Conservation (phyloP, 2,329 filamentous ascomycete species). For the Claviceps lovelessii region DNA sequence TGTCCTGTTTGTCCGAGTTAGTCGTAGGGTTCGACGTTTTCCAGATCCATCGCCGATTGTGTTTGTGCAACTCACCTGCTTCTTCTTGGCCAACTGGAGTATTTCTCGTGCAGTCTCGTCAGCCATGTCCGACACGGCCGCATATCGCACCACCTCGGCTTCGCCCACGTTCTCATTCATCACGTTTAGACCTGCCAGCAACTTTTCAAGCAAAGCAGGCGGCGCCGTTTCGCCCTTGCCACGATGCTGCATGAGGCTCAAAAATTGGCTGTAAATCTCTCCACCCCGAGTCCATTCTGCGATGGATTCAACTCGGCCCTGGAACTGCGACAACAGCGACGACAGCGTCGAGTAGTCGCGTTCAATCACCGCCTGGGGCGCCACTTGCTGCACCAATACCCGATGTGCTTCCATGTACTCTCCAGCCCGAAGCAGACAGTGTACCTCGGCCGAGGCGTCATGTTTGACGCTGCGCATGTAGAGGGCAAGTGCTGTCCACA, state of each 20-base stretch:
- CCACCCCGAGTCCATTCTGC: constrained; percentile 66
- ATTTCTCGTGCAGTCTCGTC: constrained; percentile 55
- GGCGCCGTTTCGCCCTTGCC: constrained; percentile 27
- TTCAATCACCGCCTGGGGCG: constrained; percentile 68
- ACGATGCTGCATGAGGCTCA: constrained; percentile 34
- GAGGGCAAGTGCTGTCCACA: constrained; percentile 77
- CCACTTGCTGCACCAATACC: constrained; percentile 67
- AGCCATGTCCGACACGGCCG: constrained; percentile 73
- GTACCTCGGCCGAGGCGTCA: constrained; percentile 56
- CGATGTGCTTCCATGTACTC: constrained; percentile 71
- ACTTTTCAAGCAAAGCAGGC: constrained; percentile 36
- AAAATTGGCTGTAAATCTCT: constrained; percentile 57
- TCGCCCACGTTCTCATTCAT: constrained; percentile 33
- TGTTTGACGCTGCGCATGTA: constrained; percentile 61
- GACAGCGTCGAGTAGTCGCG: constrained; percentile 60
- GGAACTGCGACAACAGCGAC: constrained; percentile 57
- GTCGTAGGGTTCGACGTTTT: not conserved
- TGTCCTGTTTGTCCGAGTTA: constrained; percentile 14
- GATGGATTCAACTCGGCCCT: constrained; percentile 45
- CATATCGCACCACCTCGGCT: constrained; percentile 38
- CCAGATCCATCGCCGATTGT: not conserved
- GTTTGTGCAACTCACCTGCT: constrained; percentile 33
- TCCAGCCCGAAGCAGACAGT: constrained; percentile 64
- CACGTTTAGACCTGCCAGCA: constrained; percentile 41
- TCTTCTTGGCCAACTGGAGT: constrained; percentile 37